Base-by-base conservation (phyloP, 768 basidiomycete species). In the Tylopilus felleus region DNA sequence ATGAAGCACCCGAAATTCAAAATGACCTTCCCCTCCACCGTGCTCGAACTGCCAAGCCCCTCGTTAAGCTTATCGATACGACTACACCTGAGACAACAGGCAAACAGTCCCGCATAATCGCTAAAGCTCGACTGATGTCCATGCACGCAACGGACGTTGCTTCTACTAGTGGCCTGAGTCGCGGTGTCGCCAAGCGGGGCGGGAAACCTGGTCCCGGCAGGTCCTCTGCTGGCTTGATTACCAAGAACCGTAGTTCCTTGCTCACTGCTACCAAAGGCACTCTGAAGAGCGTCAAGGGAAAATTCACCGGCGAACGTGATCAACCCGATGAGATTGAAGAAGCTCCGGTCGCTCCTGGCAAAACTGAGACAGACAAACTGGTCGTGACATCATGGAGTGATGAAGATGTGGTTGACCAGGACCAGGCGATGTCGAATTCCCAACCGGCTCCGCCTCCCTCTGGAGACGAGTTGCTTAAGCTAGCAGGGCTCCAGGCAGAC, bases 221-320 rank as follows among this genome's bases (percentile, higher is more conserved):
- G 28, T 78, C 78, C 5, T 81, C 83, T 13, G 59, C 70, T 23
- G 77, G 79, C 8, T 53, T 79, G 29, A 35, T 65, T 31, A 64
- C 55, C 45, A 77, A 71, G 51, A 75, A 68, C 44, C 74, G 71
- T 28, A 82, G 78, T 53, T 84, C 85, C 16, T 66, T 85, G 13
- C 70, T 85, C 49, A 82, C 78, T 7, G 75, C 73, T 19, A 68
- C 76, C 8, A 85, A 81, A 61, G 83, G 84, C 29, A 59, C 65
- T 12, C 60, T 83, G 28, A 80, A 77, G 58, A 79, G 75, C 5
- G 67, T 82, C 53, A 82, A 79, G 60, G 79, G 79, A 12, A 77
- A 69, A 28, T 76, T 74, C 53, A 51, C 55, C 28, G 40, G 49
- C 17, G 64, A 59, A 43, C 43, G 29, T n/a, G 62, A 65, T 44